phyloP scores from a whole-genome alignment of 441 rosid genomes.

The Erodium trifolium region DNA sequence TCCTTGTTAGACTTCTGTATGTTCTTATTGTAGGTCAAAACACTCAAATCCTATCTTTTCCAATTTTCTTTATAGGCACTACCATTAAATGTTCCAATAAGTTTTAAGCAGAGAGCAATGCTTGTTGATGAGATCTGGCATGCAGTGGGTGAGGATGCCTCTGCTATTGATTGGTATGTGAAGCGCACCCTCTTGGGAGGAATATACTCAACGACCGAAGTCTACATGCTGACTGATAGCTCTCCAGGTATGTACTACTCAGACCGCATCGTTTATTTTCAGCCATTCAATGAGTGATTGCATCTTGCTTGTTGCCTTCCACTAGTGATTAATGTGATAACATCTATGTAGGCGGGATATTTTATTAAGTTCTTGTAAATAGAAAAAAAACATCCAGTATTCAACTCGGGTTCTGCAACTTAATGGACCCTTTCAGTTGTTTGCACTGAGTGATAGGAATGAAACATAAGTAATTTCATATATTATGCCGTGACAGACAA shows the following conservation, averaged over 20 bases:
- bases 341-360: neutral
- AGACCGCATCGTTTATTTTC: neutral
- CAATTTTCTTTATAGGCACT: slow-evolving; percentile 45
- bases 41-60: neutral
- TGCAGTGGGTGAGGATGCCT: slow-evolving; percentile 57
- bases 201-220: slow-evolving; percentile 85
- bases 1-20: slow-evolving; percentile 6
- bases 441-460: neutral
- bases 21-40: neutral
- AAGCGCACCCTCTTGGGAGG: slow-evolving; percentile 85
- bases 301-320: neutral
- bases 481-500: neutral
- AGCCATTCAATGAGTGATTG: neutral
- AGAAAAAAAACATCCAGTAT: too few species aligned
- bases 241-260: slow-evolving; percentile 48
- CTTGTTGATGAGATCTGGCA: slow-evolving; percentile 85
- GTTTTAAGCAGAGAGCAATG: slow-evolving; percentile 83
- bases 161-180: slow-evolving; percentile 76
- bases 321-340: neutral
- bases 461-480: neutral
- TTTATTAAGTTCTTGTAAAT: neutral
- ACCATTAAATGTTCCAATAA: slow-evolving; percentile 62
- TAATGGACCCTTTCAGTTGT: neutral
- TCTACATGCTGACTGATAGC: slow-evolving; percentile 87
- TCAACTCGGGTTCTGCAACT: too few species aligned